Conservation (phyloP, 2,329 filamentous ascomycete genomes). For the Monosporascus sp. region DNA sequence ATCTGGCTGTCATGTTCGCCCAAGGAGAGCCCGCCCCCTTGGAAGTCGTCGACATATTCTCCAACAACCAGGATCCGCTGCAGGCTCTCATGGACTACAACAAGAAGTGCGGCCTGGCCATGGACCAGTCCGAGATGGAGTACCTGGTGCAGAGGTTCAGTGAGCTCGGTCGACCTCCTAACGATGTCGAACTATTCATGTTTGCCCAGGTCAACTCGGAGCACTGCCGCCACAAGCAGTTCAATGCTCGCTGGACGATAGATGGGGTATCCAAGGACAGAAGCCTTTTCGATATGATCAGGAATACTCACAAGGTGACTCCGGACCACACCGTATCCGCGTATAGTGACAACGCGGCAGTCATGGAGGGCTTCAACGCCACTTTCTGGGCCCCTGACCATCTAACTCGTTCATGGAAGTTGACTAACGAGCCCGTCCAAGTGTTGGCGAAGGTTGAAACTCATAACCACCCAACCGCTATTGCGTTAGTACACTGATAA, state of each 20-base stretch:
- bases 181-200: constrained; percentile 97
- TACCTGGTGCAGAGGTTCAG: constrained; percentile 86
- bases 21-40: constrained; percentile 59
- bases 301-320: constrained; percentile 82
- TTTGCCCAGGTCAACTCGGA: constrained; percentile 99
- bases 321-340: constrained; percentile 85
- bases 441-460: constrained; percentile 94
- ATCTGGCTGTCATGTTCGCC: constrained; percentile 72
- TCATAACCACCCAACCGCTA: constrained; percentile 94
- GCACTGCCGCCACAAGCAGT: constrained; percentile 54
- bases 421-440: constrained; percentile 81
- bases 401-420: constrained; percentile 78
- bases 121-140: constrained; percentile 85
- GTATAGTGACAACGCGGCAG: constrained; percentile 97
- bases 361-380: constrained; percentile 67
- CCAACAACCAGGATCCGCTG: constrained; percentile 58
- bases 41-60: constrained; percentile 70
- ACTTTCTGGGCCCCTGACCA: constrained; percentile 86
- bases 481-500: constrained; percentile 45
- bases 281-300: constrained; percentile 92
- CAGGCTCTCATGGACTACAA: constrained; percentile 79
- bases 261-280: constrained; percentile 75
- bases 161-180: constrained; percentile 43
- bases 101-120: constrained; percentile 72
- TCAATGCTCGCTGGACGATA: constrained; percentile 95